Conservation (phyloP, 2,329 filamentous ascomycete species). For the Alternaria burnsii region DNA sequence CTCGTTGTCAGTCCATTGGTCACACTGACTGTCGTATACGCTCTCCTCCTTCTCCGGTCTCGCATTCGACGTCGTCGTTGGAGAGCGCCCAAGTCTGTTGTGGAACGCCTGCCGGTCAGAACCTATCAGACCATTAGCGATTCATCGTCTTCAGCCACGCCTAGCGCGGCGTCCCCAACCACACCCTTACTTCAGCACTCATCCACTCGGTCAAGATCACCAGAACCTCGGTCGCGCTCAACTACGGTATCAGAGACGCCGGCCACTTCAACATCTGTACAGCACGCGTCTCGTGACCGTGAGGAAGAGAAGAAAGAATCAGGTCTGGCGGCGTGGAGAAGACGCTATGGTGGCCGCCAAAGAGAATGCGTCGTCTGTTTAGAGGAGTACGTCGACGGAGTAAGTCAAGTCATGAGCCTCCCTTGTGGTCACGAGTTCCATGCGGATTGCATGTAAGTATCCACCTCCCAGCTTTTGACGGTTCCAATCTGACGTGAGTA, state of each 20-base stretch:
- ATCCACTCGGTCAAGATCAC: constrained; percentile 35
- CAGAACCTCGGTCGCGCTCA: constrained; percentile 68
- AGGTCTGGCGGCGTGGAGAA: constrained; percentile 61
- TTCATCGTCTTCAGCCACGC: constrained; percentile 68
- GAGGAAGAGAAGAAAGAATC: constrained; percentile 63
- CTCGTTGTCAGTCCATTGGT: constrained; percentile 94
- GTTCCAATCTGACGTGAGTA: constrained; percentile 52
- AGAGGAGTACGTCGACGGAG: constrained; percentile 94
- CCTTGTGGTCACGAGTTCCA: constrained; percentile 99
- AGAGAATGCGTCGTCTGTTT: constrained; percentile 96
- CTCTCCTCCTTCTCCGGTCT: constrained; percentile 83
- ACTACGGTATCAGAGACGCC: constrained; percentile 69
- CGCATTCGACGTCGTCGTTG: constrained; percentile 88
- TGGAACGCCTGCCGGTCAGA: constrained; percentile 91
- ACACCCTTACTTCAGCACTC: constrained; percentile 76
- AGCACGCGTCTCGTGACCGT: constrained; percentile 42
- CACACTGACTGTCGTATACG: constrained; percentile 91
- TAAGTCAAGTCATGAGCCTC: constrained; percentile 94
- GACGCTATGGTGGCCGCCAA: constrained; percentile 69
- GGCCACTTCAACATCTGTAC: constrained; percentile 43
- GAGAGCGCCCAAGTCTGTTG: constrained; percentile 96
- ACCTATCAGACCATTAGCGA: constrained; percentile 88
- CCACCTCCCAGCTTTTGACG: neutral
- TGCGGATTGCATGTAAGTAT: constrained; percentile 93
- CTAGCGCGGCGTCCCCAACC: constrained; percentile 72